phyloP scores from a whole-genome alignment of 257 asterid genomes.

The Mentha longifolia region DNA sequence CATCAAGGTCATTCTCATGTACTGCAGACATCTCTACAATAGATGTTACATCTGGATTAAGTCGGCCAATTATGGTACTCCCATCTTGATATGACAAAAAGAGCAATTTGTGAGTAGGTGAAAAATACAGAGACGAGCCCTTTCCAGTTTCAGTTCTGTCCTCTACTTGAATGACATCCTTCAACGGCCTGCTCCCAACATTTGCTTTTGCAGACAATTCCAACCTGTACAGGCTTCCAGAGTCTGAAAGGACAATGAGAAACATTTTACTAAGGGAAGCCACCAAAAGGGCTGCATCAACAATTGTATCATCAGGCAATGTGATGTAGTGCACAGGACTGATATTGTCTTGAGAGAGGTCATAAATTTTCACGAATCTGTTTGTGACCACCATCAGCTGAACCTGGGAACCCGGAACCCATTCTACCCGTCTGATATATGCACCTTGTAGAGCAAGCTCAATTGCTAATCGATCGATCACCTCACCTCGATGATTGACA shows the following conservation, averaged over 20 bases:
- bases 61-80: constrained; percentile 77
- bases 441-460: constrained; percentile 99
- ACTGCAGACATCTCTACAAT: constrained; percentile 70
- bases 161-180: constrained; percentile 72
- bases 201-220: constrained; percentile 82
- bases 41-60: constrained; percentile 79
- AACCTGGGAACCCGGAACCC: constrained; percentile 99
- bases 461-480: constrained; percentile 90
- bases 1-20: constrained; percentile 77
- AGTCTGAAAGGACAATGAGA: constrained; percentile 81
- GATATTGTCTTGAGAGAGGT: constrained; percentile 92
- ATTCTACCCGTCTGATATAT: constrained; percentile 81
- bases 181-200: constrained; percentile 84
- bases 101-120: constrained; percentile 82
- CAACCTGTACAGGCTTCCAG: constrained; percentile 81
- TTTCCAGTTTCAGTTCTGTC: constrained; percentile 60
- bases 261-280: constrained; percentile 82
- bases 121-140: constrained; percentile 82
- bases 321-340: constrained; percentile 95
- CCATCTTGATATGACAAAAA: constrained; percentile 95
- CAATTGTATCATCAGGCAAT: constrained; percentile 74
- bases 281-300: constrained; percentile 78
- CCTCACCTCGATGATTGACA: constrained; percentile 94
- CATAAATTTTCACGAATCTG: constrained; percentile 89
- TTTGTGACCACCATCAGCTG: constrained; percentile 96